phyloP scores from a whole-genome alignment of 768 basidiomycete genomes.

The Macrolepiota dolichaula region DNA sequence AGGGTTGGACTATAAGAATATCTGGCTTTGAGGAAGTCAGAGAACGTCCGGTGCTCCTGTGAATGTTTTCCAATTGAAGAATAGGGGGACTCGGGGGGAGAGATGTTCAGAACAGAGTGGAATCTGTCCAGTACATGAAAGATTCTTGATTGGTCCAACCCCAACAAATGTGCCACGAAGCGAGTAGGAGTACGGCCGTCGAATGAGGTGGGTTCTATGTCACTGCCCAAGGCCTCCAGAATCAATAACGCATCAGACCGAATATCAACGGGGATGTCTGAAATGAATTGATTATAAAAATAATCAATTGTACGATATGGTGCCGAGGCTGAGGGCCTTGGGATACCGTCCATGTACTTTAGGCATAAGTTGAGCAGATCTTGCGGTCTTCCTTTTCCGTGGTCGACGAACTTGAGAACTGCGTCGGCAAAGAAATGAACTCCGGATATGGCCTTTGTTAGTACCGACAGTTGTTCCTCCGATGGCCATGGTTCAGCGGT shows the following conservation, averaged over 20 bases:
- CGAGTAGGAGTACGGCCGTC: too few species aligned
- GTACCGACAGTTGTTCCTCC: background rate
- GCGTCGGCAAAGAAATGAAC: background rate
- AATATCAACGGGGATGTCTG: background rate
- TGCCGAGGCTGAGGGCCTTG: background rate
- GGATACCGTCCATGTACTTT: background rate
- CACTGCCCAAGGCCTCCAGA: background rate
- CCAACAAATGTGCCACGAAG: background rate
- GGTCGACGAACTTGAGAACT: background rate
- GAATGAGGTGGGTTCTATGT: too few species aligned
- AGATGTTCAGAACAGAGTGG: too few species aligned
- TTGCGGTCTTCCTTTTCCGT: background rate
- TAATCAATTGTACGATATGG: background rate
- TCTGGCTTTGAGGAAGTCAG: too few species aligned
- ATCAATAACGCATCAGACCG: background rate
- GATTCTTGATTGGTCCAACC: background rate
- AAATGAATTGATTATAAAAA: background rate
- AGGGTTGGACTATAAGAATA: too few species aligned
- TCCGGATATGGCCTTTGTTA: background rate
- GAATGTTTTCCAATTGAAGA: too few species aligned
- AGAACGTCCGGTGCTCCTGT: too few species aligned
- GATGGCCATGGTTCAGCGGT: background rate
- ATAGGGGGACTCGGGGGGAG: too few species aligned
- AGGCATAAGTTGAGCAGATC: background rate
- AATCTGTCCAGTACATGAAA: too few species aligned